phyloP scores from a whole-genome alignment of 2,329 filamentous ascomycete species.

The Ophiostoma tasmaniense region DNA sequence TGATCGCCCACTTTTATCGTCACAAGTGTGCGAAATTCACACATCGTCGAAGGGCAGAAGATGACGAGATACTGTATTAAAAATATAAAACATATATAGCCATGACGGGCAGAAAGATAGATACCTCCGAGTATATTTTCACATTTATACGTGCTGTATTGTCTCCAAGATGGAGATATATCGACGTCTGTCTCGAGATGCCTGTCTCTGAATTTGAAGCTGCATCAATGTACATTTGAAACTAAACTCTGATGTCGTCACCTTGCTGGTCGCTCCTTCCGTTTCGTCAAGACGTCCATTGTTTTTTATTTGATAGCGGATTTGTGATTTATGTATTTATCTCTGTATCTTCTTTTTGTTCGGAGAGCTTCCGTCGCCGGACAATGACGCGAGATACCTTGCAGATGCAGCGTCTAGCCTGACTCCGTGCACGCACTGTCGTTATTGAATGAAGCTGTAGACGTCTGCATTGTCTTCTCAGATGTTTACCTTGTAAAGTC shows the following conservation, averaged over 20 bases:
- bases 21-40: background rate
- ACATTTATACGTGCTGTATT: too few species aligned
- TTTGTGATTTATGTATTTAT: background rate
- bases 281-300: too few species aligned
- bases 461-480: background rate
- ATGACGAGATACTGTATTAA: background rate
- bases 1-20: background rate
- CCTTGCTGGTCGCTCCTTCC: background rate
- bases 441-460: background rate
- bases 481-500: background rate
- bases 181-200: background rate
- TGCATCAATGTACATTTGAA: background rate
- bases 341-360: background rate
- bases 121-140: too few species aligned
- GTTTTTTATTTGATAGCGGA: background rate
- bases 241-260: background rate
- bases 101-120: background rate
- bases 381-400: background rate
- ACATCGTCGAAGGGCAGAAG: rapidly evolving
- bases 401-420: background rate
- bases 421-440: background rate
- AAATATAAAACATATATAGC: background rate
- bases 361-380: background rate
- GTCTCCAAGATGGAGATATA: background rate
- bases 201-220: background rate